Base-by-base conservation (phyloP, 257 asterid species). In the Nicotiana tomentosiformis region DNA sequence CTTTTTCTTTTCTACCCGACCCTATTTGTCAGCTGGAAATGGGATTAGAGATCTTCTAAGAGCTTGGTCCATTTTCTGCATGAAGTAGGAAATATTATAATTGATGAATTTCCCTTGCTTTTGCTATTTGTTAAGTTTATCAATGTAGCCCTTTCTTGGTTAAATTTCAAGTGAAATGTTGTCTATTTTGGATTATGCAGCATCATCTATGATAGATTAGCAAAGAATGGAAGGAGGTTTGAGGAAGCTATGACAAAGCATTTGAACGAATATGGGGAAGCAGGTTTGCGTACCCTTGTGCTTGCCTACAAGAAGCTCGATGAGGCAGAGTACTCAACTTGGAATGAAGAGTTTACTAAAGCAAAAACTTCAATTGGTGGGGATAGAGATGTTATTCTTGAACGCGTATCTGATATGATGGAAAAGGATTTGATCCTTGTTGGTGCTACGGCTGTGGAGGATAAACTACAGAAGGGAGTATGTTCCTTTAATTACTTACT, bases 361-460 rank as follows among this genome's bases (percentile, higher is more conserved):
- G 98, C 97, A 83, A 96, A 91, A 88, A 94, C 98, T 82, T 90
- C 98, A 77, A 87, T 96, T 57, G 96, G 95, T 64, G 87, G 87
- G 74, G 97, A 96, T 81, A 90, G 99, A 87, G 99, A 96, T 86
- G 92, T 85, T 33, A 89, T 85, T 89, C 98, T 96, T 84, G 99
- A 96, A 86, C 92, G 88, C 66, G 82, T 91, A 86, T 95, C 96
- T 85, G 99, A 96, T 85, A 72, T 83, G 91, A 94, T 96, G 94
- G 99, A 96, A 89, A 92, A 87, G 88, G 97, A 92, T 55, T 88
- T 96, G 92, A 91, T 90, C 83, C 98, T 96, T 84, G 93, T 96
- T 39, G 99, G 99, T 80, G 98, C 99, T 7, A 94, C 99, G 80
- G 99, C 99, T 43, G 98, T 96, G 39, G 99, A 96, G 91, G 99